These are phyloP conservation scores for Tricholoma sp. DNA, from an alignment of 768 basidiomycete species.

Conservation along the genomic window DNA sequence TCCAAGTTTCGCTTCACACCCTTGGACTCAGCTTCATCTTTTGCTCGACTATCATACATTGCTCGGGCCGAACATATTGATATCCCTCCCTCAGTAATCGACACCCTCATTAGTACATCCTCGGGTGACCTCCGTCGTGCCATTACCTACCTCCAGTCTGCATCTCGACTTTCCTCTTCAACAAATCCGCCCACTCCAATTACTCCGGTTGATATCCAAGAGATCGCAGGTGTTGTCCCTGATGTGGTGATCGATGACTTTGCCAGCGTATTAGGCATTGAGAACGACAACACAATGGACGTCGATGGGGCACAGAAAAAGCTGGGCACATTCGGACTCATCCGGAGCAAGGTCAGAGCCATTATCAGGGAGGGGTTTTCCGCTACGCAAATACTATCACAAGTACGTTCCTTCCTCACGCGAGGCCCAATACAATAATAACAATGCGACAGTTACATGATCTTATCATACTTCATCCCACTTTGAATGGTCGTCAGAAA, in stretches of 20 bases:
- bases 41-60: slow-evolving; percentile 72
- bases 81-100: slow-evolving; percentile 54
- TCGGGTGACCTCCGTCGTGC: slow-evolving; percentile 93
- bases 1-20: slow-evolving; percentile 99
- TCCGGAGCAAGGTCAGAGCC: slow-evolving; percentile 68
- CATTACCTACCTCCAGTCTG: slow-evolving; percentile 97
- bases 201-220: slow-evolving; percentile 77
- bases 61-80: slow-evolving; percentile 69
- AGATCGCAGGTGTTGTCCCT: slow-evolving; percentile 96
- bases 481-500: slow-evolving; percentile 76
- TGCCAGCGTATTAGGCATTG: slow-evolving; percentile 68
- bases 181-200: slow-evolving; percentile 71
- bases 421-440: not conserved
- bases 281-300: slow-evolving; percentile 47
- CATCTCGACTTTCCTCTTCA: slow-evolving; percentile 78
- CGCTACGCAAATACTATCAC: slow-evolving; percentile 80
- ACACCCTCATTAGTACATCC: slow-evolving; percentile 73
- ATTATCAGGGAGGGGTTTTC: slow-evolving; percentile 90
- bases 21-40: slow-evolving; percentile 73
- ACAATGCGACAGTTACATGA: slow-evolving; percentile 72
- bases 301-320: slow-evolving; percentile 40
- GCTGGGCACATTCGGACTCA: slow-evolving; percentile 46
- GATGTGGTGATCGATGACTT: slow-evolving; percentile 64
- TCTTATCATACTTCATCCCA: slow-evolving; percentile 77
- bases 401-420: slow-evolving; percentile 45